Base-by-base conservation (phyloP, 768 basidiomycete genomes). In the Cystobasidium tubakii region DNA sequence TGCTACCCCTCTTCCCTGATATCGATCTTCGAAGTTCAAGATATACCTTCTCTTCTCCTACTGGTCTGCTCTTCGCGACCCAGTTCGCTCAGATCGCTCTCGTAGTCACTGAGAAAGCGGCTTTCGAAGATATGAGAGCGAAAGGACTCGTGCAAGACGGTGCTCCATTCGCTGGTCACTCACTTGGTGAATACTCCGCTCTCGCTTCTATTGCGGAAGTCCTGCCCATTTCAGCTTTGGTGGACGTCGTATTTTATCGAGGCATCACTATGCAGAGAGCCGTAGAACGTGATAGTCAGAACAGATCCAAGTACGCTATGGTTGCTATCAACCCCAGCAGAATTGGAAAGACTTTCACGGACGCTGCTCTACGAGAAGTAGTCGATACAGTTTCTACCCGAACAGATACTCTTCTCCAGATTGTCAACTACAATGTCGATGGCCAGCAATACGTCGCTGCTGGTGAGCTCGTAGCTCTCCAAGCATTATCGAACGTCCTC, bases 381-480 rank as follows among this genome's bases (percentile, higher is more conserved):
- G 95, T 99, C 62, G 94, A 98, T 77, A 86, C 86, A 66, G 95
- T 99, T 78, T 85, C 90, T 3, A 84, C 86, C 34, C 84, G 85
- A 44, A 92, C 90, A 12, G 86, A 87, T 23, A 86, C 88, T 73
- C 86, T 99, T 1, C 86, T 98, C n/a, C 92, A 99, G 82, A 97
- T 98, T 57, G 96, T 99, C 80, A 99, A 99, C 83, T 92, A 89
- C 82, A 93, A 82, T 79, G 83, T 84, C 73, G 83, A 96, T 89
- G 95, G 95, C 75, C 93, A 96, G 86, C 96, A 99, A 91, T 98
- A 98, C 81, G 96, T 99, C 76, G 96, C 92, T 78, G 96, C 96
- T 54, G 96, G 96, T 82, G 95, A 98, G 81, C 87, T 98, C 44
- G 85, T 94, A 36, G 91, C 91, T 0, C 84, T 98, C 42, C 92